These are phyloP conservation scores for Salvia sclarea DNA, from an alignment of 305 asterid species.

Conservation along the genomic window DNA sequence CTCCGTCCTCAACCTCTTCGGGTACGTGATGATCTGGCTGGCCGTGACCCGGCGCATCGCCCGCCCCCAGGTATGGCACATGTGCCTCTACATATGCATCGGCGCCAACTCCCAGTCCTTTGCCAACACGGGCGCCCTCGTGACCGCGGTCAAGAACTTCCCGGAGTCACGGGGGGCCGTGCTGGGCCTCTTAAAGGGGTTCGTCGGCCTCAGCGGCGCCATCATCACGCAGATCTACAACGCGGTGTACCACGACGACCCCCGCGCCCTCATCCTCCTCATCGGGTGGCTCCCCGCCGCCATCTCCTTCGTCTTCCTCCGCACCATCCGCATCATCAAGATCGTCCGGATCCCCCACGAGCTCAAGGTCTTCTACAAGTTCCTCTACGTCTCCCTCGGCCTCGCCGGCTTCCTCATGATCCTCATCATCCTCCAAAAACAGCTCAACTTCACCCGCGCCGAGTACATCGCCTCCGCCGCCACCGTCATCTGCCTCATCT, in stretches of 20 bases:
- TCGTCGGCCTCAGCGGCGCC: constrained; percentile 80
- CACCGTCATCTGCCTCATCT: constrained; percentile 41
- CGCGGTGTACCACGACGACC: constrained; percentile 52
- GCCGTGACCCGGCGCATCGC: constrained; percentile 54
- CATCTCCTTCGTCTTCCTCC: constrained; percentile 52
- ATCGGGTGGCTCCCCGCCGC: constrained; percentile 80
- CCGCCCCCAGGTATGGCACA: constrained; percentile 64
- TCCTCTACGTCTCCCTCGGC: constrained; percentile 61
- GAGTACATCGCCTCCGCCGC: constrained; percentile 48
- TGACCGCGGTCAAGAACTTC: constrained; percentile 75
- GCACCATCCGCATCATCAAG: constrained; percentile 60
- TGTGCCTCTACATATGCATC: constrained; percentile 74
- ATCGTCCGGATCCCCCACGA: constrained; percentile 51
- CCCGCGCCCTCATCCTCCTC: constrained; percentile 51
- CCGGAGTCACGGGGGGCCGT: constrained; percentile 82
- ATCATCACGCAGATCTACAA: constrained; percentile 61
- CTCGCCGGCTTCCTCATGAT: constrained; percentile 66
- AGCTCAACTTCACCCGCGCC: constrained; percentile 32
- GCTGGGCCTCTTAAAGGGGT: constrained; percentile 73
- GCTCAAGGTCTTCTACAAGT: constrained; percentile 58
- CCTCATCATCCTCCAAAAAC: constrained; percentile 54
- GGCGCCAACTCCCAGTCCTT: constrained; percentile 85
- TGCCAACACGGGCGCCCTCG: constrained; percentile 86
- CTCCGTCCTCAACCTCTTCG: constrained; percentile 66
- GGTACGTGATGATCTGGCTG: constrained; percentile 86